These are phyloP conservation scores for Gonium pectorale DNA, from an alignment of 139 green algal genomes.

Conservation along the genomic window DNA sequence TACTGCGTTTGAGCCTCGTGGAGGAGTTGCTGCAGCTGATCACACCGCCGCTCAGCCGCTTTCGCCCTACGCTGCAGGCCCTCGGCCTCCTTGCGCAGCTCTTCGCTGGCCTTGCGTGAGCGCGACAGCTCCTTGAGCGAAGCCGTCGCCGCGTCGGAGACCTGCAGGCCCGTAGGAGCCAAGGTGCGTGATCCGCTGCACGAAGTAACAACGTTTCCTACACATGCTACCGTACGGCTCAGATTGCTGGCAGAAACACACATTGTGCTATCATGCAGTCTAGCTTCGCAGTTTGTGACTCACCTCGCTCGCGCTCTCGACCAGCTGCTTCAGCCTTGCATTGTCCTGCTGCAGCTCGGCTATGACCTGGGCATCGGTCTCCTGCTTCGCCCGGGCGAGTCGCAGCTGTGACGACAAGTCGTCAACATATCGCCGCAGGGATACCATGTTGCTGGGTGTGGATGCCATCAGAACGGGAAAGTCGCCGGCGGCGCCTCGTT, in stretches of 20 bases:
- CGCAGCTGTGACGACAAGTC: constrained; percentile 2
- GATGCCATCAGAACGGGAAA: too few species aligned
- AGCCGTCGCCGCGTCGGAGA: constrained; percentile 13
- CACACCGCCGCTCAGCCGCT: background rate
- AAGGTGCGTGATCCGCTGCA: too few species aligned
- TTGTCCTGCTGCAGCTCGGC: constrained; percentile 22
- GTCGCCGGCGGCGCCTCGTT: too few species aligned
- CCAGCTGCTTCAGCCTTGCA: background rate
- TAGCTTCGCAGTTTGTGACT: too few species aligned
- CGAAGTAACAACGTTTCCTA: too few species aligned
- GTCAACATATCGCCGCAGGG: constrained; percentile 18
- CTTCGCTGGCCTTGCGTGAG: background rate
- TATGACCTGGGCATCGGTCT: background rate
- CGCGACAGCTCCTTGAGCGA: constrained; percentile 12
- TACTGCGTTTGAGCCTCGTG: background rate
- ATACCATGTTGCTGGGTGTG: constrained; percentile 2
- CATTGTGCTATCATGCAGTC: too few species aligned
- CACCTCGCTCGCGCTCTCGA: constrained; percentile 35
- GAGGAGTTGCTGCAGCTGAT: constrained; percentile 4
- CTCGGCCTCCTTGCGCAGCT: constrained; percentile 10
- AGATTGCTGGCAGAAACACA: too few species aligned
- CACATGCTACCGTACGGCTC: too few species aligned
- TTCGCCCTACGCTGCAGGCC: background rate
- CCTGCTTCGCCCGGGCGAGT: constrained; percentile 19
- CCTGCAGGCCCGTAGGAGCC: too few species aligned